These are phyloP conservation scores for Priceomyces medius DNA, from an alignment of 805 yeast species.

Conservation along the genomic window DNA sequence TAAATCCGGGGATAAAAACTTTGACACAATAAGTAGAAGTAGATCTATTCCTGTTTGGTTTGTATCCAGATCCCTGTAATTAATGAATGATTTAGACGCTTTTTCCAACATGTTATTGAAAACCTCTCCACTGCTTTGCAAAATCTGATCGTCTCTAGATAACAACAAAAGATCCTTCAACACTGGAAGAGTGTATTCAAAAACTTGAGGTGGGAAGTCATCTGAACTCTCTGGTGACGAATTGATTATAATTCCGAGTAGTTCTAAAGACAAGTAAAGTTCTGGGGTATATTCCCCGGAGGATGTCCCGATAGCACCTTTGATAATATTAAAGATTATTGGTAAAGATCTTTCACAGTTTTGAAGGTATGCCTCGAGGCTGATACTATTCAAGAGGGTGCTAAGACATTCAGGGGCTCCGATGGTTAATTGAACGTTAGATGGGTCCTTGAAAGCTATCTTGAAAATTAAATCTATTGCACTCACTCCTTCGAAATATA, in stretches of 20 bases:
- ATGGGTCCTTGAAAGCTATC: constrained; percentile 69
- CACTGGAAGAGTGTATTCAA: constrained; percentile 43
- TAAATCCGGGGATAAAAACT: constrained; percentile 66
- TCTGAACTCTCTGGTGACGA: constrained; percentile 32
- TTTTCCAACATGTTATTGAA: constrained; percentile 57
- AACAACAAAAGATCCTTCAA: constrained; percentile 38
- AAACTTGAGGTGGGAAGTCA: constrained; percentile 38
- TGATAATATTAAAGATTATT: constrained; percentile 37
- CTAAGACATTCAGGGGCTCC: constrained; percentile 71
- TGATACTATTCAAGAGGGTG: constrained; percentile 51
- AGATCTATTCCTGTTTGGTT: constrained; percentile 49
- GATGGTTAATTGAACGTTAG: constrained; percentile 66
- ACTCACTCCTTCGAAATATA: constrained; percentile 17
- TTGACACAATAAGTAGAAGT: constrained; percentile 63
- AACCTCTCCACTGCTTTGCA: constrained; percentile 76
- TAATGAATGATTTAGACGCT: constrained; percentile 33
- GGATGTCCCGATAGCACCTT: constrained; percentile 20
- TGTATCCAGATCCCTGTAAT: constrained; percentile 31
- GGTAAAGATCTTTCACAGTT: constrained; percentile 57
- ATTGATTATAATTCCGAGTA: constrained; percentile 51
- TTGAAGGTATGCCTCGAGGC: constrained; percentile 41
- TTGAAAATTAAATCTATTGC: constrained; percentile 58
- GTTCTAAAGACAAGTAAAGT: constrained; percentile 56
- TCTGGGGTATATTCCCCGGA: constrained; percentile 57
- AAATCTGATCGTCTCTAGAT: constrained; percentile 70